Percentiles rank a stretch among this genome's conserved stretches.
Evolutionary conservation across 805 yeast genomes (phyloP).

Genomic region (Candida anglica): DNA sequence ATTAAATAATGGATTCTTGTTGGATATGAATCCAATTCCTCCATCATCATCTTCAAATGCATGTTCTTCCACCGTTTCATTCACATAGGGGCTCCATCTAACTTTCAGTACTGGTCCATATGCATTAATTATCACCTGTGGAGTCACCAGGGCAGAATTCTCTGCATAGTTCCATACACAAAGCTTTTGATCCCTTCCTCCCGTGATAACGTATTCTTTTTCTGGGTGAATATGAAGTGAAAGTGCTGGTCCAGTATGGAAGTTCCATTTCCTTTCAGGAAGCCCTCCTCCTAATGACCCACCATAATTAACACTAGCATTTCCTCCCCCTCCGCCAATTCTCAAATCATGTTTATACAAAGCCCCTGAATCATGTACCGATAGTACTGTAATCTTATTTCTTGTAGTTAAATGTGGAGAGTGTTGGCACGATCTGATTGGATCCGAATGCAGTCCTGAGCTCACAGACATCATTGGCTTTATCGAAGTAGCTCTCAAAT

Average conservation of each 20-base stretch:
- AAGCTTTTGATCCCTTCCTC: constrained; percentile 85
- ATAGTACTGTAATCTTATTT: constrained; percentile 47
- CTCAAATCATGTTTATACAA: constrained; percentile 87
- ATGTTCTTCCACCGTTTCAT: constrained; percentile 3
- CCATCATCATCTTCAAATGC: background rate
- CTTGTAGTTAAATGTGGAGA: constrained; percentile 47
- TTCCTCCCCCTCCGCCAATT: constrained; percentile 6
- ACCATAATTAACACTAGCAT: background rate
- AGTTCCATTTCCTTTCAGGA: constrained; percentile 78
- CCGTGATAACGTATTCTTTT: constrained; percentile 76
- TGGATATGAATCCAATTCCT: constrained; percentile 9
- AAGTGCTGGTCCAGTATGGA: constrained; percentile 89
- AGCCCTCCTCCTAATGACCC: no score
- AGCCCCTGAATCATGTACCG: constrained; percentile 86
- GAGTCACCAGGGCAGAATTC: constrained; percentile 25
- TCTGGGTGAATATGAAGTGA: constrained; percentile 87
- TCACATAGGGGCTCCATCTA: constrained; percentile 49
- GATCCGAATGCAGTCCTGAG: constrained; percentile 62
- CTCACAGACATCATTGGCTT: constrained; percentile 47
- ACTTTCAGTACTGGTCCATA: constrained; percentile 78
- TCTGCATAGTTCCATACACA: constrained; percentile 65
- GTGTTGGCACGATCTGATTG: constrained; percentile 55
- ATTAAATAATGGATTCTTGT: constrained; percentile 34
- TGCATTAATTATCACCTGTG: constrained; percentile 69
- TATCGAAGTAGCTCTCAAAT: constrained; percentile 45